Conservation (phyloP, 805 yeast genomes). For the Sugiyamaella mastotermitis region DNA sequence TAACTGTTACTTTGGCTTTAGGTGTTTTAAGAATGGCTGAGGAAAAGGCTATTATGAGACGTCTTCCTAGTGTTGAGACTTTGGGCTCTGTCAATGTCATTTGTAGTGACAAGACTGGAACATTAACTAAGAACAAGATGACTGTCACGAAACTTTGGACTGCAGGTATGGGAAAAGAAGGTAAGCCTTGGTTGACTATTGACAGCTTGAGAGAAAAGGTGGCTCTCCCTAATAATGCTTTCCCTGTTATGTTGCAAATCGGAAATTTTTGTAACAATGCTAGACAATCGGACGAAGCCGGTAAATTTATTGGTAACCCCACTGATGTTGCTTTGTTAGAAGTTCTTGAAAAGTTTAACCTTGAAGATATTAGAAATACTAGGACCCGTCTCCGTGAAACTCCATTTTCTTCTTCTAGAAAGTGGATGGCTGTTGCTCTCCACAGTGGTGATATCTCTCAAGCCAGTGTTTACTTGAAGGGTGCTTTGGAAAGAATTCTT, state of each 20-base stretch:
- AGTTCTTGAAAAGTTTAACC: conserved; percentile 59
- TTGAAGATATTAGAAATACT: conserved; percentile 61
- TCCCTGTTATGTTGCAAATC: conserved; percentile 21
- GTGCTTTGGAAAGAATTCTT: conserved; percentile 78
- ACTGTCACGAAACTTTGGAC: conserved; percentile 83
- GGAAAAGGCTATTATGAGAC: conserved; percentile 86
- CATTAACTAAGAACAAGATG: conserved; percentile 87
- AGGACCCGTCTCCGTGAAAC: conserved; percentile 60
- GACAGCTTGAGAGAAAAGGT: conserved; percentile 6
- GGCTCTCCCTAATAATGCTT: conserved; percentile 16
- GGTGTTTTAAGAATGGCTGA: conserved; percentile 97
- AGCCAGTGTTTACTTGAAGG: conserved; percentile 64
- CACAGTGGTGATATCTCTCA: conserved; percentile 54
- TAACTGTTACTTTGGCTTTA: conserved; percentile 91
- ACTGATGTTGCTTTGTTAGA: conserved; percentile 90
- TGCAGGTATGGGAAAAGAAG: conserved; percentile 37
- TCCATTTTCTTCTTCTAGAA: conserved; percentile 79
- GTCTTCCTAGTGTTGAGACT: conserved; percentile 93
- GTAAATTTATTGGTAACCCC: conserved; percentile 83
- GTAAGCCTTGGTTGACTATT: conserved; percentile 14
- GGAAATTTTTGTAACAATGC: conserved; percentile 34
- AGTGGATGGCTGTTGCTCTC: conserved; percentile 81
- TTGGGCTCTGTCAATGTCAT: conserved; percentile 91
- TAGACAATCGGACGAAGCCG: conserved; percentile 41
- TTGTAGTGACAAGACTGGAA: conserved; percentile 88